Evolutionary conservation across 139 green algal genomes (phyloP).

Genomic region (Raphidocelis subcapitata): DNA sequence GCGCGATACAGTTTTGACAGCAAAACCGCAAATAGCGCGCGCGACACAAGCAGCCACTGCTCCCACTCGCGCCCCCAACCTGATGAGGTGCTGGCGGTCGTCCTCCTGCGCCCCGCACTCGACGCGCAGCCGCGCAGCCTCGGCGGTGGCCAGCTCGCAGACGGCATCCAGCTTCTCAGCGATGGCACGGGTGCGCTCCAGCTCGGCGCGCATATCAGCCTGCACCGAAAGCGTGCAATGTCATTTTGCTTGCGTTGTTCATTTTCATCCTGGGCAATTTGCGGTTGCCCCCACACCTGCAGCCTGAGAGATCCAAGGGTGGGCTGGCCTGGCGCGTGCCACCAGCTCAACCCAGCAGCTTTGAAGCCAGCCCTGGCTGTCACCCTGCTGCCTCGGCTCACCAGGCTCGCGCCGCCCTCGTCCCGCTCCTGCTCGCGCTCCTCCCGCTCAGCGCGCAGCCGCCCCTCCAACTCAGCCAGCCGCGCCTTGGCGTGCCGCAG

Average conservation of each 20-base stretch:
- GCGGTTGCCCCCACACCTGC: no score
- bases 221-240: not conserved
- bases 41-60: not conserved
- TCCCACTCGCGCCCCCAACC: not conserved
- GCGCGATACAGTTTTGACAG: no score
- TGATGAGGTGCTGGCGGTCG: constrained; percentile 27
- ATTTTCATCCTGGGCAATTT: not conserved
- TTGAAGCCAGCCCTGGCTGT: not conserved
- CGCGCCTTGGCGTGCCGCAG: constrained; percentile 15
- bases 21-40: not conserved
- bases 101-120: constrained; percentile 30
- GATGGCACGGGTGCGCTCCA: constrained; percentile 21
- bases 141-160: constrained; percentile 24
- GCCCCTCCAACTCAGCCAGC: constrained; percentile 22
- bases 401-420: constrained; percentile 14
- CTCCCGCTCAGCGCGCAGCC: constrained; percentile 10
- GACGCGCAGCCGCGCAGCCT: constrained; percentile 19
- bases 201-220: constrained; percentile 13
- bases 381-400: constrained; percentile 3
- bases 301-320: not conserved
- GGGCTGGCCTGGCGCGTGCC: not conserved
- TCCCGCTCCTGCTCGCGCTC: constrained; percentile 14
- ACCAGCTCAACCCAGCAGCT: not conserved
- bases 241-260: not conserved
- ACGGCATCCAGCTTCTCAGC: constrained; percentile 31